A percentile compares a stretch with the other conserved stretches of the same genome.
Evolutionary conservation across 2,329 filamentous ascomycete genomes (phyloP).

Genomic region (Diaporthe ilicicola): DNA sequence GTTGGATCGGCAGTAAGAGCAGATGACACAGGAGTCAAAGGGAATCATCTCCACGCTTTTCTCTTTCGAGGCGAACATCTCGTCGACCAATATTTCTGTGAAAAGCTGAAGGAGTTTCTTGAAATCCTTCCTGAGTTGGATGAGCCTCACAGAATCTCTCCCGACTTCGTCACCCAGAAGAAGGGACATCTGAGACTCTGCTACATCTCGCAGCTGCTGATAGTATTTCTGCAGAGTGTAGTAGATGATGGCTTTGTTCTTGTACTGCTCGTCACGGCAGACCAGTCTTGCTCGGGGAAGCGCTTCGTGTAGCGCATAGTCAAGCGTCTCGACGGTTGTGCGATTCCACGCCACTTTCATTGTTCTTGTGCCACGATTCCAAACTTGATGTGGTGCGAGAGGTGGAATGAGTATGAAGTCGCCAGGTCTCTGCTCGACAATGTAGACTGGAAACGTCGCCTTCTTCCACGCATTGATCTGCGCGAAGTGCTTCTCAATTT

Average conservation of each 20-base stretch:
- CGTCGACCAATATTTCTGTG: constrained; percentile 80
- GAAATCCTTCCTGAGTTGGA: constrained; percentile 84
- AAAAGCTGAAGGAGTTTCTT: constrained; percentile 81
- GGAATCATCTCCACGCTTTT: constrained; percentile 77
- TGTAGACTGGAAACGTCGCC: constrained; percentile 90
- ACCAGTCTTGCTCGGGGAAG: constrained; percentile 89
- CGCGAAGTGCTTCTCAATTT: constrained; percentile 96
- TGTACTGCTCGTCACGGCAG: constrained; percentile 97
- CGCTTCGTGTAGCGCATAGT: constrained; percentile 85
- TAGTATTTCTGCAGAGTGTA: constrained; percentile 85
- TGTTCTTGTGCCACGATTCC: constrained; percentile 94
- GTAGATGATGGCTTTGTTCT: constrained; percentile 96
- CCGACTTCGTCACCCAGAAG: constrained; percentile 55
- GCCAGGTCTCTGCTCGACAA: constrained; percentile 88
- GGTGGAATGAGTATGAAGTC: constrained; percentile 96
- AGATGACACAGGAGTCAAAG: constrained; percentile 92
- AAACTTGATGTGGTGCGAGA: constrained; percentile 94
- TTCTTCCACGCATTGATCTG: constrained; percentile 96
- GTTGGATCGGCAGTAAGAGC: constrained; percentile 93
- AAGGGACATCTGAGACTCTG: constrained; percentile 58
- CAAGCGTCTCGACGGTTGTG: constrained; percentile 89
- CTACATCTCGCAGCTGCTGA: constrained; percentile 61
- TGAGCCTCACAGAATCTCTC: constrained; percentile 55
- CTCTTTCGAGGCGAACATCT: constrained; percentile 81
- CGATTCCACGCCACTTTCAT: constrained; percentile 99